Base-by-base conservation (phyloP, 2,329 filamentous ascomycete genomes). In the Talaromyces rugulosus region DNA sequence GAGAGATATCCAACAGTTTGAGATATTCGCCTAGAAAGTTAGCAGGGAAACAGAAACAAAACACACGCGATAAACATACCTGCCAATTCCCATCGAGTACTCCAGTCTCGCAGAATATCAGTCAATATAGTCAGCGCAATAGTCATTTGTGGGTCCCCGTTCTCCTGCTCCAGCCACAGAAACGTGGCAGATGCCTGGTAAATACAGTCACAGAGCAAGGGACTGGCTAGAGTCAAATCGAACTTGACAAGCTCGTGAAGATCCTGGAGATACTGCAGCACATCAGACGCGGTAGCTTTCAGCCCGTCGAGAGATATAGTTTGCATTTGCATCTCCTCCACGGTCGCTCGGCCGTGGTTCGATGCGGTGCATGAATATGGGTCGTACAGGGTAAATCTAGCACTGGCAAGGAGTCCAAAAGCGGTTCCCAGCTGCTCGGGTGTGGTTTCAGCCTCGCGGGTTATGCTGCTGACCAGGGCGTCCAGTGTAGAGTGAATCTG, bases 181-280 rank as follows among this genome's bases (percentile, higher is more conserved):
- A 69, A 75, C 36, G 70, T 75, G 14, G 72, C 69, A 16, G 73
- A 71, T 5, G 70, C 70, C 57, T 72, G 67, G 62, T 76, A 77
- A n/a, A 76, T 36, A 56, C 68, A 67, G 55, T 75, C 71, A 8
- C 71, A 67, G 11, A 72, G 58, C 30, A 70, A 62, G 7, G 68
- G 68, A 56, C 66, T 68, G 34, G 64, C 65, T 5, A 63, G 61
- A 23, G 64, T 57, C 3, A 62, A 59, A 52, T 68, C 64, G 11
- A 61, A 36, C 12, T 34, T 51, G 56, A 68, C 66, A n/a, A 18
- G 52, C 5, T 23, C 23, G 18, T 63, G 53, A 3, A 68, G 56
- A 9, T 63, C 44, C 23, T 63, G 60, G 8, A 54, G 42, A 59
- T 69, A 66, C 11, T 62, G 54, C 11, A 68, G 51, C 18, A 66